phyloP scores from a whole-genome alignment of 345 rosid genomes.

The Angophora floribunda region DNA sequence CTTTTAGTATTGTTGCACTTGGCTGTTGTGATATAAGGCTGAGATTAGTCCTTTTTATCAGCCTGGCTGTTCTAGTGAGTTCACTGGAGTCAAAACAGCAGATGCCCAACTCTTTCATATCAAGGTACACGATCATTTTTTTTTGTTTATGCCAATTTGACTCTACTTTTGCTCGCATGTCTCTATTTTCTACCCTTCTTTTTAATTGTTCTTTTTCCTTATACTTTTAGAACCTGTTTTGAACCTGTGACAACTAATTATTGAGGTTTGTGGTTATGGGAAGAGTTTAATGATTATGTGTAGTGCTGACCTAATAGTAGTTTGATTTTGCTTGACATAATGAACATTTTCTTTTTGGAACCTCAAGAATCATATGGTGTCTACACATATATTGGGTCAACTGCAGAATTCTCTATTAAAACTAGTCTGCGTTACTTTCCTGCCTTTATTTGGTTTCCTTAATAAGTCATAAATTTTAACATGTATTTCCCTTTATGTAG shows the following conservation, averaged over 20 bases:
- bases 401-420: not conserved
- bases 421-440: not conserved
- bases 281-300: not conserved
- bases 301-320: not conserved
- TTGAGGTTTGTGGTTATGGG: not conserved
- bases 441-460: not conserved
- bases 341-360: not conserved
- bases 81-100: conserved; percentile 44
- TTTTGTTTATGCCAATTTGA: not conserved
- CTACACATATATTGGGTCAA: not conserved
- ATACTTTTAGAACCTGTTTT: not conserved
- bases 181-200: not conserved
- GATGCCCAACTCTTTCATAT: conserved; percentile 73
- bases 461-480: not conserved
- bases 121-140: conserved; percentile 37
- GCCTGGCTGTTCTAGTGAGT: conserved; percentile 97
- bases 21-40: not conserved
- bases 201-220: not conserved
- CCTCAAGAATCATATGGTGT: not conserved
- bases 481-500: not conserved
- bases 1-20: not conserved
- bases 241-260: not conserved
- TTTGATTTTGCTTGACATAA: not conserved
- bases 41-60: conserved; percentile 12
- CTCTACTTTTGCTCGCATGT: not conserved